These are phyloP conservation scores for Neonectria sp. DNA, from an alignment of 2,329 filamentous ascomycete genomes.

Conservation along the genomic window DNA sequence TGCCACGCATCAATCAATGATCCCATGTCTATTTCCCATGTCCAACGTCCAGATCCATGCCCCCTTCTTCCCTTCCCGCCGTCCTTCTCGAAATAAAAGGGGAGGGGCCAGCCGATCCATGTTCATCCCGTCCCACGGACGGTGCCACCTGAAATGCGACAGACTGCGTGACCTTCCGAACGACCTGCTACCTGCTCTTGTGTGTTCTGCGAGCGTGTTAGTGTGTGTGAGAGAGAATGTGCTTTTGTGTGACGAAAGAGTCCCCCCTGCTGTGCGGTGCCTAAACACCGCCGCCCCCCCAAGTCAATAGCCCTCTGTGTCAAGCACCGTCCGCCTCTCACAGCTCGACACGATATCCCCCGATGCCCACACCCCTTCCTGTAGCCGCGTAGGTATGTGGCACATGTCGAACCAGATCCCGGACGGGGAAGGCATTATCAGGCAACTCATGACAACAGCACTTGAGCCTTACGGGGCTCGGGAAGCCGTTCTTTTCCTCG, in stretches of 20 bases:
- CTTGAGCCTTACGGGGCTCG: neutral
- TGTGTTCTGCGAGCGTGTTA: neutral
- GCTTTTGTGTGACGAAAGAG: neutral
- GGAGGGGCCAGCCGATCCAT: constrained; percentile 9
- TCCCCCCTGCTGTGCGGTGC: neutral
- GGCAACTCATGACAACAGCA: neutral
- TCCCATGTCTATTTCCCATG: constrained; percentile 23
- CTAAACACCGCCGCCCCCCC: constrained; percentile 18
- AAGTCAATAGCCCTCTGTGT: constrained; percentile 36
- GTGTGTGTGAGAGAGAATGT: neutral
- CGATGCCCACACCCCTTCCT: constrained; percentile 15
- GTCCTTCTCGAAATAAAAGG: constrained; percentile 28
- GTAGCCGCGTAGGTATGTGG: constrained; percentile 35
- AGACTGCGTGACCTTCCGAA: constrained; percentile 5
- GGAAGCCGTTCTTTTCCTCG: neutral
- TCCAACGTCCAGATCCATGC: constrained; percentile 28
- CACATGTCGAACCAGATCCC: constrained; percentile 37
- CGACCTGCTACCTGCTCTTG: neutral
- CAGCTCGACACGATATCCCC: constrained; percentile 51
- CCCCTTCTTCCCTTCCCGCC: constrained; percentile 7
- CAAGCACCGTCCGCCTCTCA: constrained; percentile 47
- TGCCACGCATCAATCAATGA: constrained; percentile 13
- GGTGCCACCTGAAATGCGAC: constrained; percentile 8
- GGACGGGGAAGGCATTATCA: constrained; percentile 1
- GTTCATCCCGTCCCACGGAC: constrained; percentile 6